phyloP scores from a whole-genome alignment of 768 basidiomycete species.

The Exsudoporus frostii region DNA sequence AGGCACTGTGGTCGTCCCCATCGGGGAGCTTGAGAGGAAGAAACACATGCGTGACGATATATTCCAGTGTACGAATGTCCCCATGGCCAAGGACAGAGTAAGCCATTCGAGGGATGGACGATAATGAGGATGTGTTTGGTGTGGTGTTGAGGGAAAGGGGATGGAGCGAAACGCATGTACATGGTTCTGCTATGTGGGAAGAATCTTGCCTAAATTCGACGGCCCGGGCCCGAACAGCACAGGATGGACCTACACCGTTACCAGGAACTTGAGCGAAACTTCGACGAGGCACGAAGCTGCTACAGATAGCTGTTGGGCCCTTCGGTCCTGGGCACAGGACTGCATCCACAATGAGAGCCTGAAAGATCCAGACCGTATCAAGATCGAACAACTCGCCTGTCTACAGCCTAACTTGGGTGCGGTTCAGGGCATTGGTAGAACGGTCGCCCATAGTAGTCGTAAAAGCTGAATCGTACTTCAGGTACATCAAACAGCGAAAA shows the following conservation, averaged over 20 bases:
- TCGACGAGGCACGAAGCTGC: neutral
- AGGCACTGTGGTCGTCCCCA: slow-evolving; percentile 28
- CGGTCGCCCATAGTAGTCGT: neutral
- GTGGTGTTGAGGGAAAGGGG: neutral
- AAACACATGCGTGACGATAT: slow-evolving; percentile 42
- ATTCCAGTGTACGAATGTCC: slow-evolving; percentile 15
- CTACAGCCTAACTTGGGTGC: neutral
- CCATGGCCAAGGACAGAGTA: neutral
- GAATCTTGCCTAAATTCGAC: neutral
- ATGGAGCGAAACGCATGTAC: neutral
- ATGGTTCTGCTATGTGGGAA: neutral
- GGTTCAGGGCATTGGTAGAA: neutral
- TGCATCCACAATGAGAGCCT: neutral
- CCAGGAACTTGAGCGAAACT: neutral
- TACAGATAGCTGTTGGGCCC: neutral
- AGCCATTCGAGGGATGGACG: slow-evolving; percentile 1
- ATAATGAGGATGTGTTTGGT: neutral
- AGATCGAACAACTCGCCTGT: neutral
- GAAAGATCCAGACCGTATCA: neutral
- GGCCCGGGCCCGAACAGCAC: slow-evolving; percentile 8
- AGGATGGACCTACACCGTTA: slow-evolving; percentile 9
- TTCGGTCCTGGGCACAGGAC: neutral
- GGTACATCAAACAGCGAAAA: neutral
- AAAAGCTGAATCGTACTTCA: too few relatives aligned
- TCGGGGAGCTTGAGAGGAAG: slow-evolving; percentile 41